These are phyloP conservation scores for Aquilaria malaccensis DNA, from an alignment of 345 rosid genomes.

Conservation along the genomic window DNA sequence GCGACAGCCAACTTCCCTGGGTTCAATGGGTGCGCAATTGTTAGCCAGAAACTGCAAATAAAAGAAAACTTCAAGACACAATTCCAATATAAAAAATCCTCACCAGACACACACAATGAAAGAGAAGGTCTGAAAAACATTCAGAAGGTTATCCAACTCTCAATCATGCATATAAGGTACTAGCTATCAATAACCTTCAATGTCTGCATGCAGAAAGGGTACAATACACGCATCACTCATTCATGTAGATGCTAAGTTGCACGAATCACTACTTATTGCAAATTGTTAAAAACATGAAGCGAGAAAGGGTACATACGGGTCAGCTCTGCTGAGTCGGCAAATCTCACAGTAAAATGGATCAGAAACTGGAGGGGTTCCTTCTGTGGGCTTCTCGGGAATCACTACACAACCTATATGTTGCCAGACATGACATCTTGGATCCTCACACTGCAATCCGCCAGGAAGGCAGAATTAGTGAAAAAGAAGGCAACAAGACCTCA, in stretches of 20 bases:
- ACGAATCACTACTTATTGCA: background rate
- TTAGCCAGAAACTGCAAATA: conserved; percentile 64
- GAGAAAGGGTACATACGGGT: conserved; percentile 63
- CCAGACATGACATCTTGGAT: conserved; percentile 66
- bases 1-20: conserved; percentile 59
- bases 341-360: conserved; percentile 78
- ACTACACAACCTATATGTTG: conserved; percentile 79
- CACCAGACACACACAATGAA: no score
- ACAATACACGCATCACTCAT: background rate
- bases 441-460: conserved; percentile 62
- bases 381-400: conserved; percentile 67
- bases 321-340: conserved; percentile 89
- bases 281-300: no score
- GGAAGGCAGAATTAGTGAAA: background rate
- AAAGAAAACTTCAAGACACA: no score
- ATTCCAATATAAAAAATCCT: no score
- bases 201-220: no score
- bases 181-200: no score
- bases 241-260: background rate
- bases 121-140: no score
- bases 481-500: background rate
- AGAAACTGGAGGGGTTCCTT: conserved; percentile 56
- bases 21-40: conserved; percentile 56
- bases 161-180: no score
- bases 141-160: no score